These are phyloP conservation scores for Nicotiana knightiana DNA, from an alignment of 257 asterid genomes.

Conservation along the genomic window DNA sequence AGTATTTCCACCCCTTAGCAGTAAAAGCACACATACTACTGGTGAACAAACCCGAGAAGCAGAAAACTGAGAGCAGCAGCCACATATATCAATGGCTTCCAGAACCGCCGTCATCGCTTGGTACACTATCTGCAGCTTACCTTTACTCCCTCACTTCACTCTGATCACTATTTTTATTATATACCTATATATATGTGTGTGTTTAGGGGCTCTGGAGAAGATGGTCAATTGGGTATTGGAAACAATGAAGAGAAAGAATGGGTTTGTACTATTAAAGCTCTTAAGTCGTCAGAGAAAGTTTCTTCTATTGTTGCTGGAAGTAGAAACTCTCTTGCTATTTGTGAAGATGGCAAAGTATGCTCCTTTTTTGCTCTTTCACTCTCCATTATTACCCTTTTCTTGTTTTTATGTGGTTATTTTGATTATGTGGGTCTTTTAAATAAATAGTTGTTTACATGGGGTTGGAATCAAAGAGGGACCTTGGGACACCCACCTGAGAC, in stretches of 20 bases:
- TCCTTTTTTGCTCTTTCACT: background rate
- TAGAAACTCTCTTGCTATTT: constrained; percentile 92
- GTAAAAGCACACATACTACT: background rate
- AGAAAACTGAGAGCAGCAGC: constrained; percentile 2
- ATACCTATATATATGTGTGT: background rate
- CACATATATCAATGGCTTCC: constrained; percentile 45
- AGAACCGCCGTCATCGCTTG: constrained; percentile 72
- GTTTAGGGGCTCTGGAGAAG: constrained; percentile 96
- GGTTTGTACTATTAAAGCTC: constrained; percentile 64
- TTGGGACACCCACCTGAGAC: constrained; percentile 89
- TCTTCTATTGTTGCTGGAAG: constrained; percentile 87
- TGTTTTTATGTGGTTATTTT: background rate
- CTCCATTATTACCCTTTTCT: background rate
- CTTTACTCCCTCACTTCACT: background rate
- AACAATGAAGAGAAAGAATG: constrained; percentile 76
- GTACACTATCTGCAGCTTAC: constrained; percentile 22
- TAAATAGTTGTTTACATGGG: constrained; percentile 90
- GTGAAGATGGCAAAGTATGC: constrained; percentile 84
- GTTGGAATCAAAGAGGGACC: constrained; percentile 99
- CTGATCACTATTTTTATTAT: background rate
- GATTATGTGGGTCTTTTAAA: background rate
- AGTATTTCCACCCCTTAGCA: background rate
- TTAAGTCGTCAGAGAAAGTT: constrained; percentile 43
- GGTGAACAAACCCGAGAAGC: background rate
- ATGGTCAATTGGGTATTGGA: constrained; percentile 93